Conservation (phyloP, 495 filamentous ascomycete species). For the Xylaria flabelliformis region DNA sequence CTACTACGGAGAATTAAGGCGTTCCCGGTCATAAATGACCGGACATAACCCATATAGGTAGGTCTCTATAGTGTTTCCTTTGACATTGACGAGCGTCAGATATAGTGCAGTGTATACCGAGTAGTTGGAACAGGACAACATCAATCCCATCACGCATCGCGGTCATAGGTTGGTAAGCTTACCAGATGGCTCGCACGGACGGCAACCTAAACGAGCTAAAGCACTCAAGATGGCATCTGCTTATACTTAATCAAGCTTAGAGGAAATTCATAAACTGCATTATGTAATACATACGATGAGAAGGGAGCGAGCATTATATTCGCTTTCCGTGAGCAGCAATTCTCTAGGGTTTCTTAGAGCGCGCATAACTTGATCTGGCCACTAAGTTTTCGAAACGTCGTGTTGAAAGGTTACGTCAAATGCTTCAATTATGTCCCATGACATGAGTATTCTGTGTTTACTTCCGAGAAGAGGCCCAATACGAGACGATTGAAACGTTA, state of each 20-base stretch:
- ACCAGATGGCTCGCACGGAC: not conserved
- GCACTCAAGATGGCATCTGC: conserved; percentile 1
- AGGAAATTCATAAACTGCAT: not conserved
- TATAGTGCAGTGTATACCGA: conserved; percentile 13
- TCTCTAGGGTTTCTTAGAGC: not conserved
- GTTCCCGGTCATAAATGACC: conserved; percentile 9
- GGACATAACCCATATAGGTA: conserved; percentile 8
- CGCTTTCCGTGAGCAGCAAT: not conserved
- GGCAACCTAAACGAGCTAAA: not conserved
- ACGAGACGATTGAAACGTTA: conserved; percentile 13
- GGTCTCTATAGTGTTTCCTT: conserved; percentile 10
- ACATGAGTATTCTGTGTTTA: conserved; percentile 13
- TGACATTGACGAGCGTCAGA: conserved; percentile 12
- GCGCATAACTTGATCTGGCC: not conserved
- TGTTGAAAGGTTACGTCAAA: conserved; percentile 3
- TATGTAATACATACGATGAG: conserved; percentile 17
- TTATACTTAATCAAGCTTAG: conserved; percentile 10
- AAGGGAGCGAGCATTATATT: conserved; percentile 5
- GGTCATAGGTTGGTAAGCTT: conserved; percentile 9
- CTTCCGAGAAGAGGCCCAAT: not conserved
- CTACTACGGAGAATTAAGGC: conserved; percentile 28
- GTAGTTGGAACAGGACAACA: conserved; percentile 4
- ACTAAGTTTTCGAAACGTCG: not conserved
- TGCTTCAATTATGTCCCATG: conserved; percentile 1
- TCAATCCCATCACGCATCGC: not conserved